Evolutionary conservation across 257 asterid species (phyloP), one percentile per base, ranked within the genome.

Genomic region (Nicotiana knightiana): DNA sequence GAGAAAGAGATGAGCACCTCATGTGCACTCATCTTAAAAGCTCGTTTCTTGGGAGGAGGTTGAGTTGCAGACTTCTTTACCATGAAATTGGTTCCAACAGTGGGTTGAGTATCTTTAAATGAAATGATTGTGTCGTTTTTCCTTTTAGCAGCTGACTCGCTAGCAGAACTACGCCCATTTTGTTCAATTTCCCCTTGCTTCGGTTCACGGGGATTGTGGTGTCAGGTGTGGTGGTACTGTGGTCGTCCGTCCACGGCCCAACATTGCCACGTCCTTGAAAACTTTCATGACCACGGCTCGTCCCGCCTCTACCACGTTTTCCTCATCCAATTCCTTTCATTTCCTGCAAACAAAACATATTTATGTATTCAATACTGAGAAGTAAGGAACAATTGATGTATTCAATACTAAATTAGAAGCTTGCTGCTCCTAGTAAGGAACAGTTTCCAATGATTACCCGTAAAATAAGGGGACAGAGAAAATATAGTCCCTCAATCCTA

Each of bases 1-100:
- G 81, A 82, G 79, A 82, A 53, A 61, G 37, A 51, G 73, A 62
- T 83, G 67, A 82, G 7, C 84, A 93, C 98, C 97, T 94, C 99
- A 79, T 85, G 88, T 8, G 92, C 93, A 80, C 89, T 91, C 92
- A 93, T 94, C 89, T 88, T 88, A 85, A 93, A 92, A 80, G 91
- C 91, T 61, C 85, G 90, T 86, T 84, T 93, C 91, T 88, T 89
- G 67, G 84, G 91, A 78, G 94, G 87, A 63, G 87, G 89, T 83
- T 90, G 90, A 82, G 87, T 68, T 62, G 84, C 83, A 78, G 84
- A 87, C 81, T 86, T 84, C 4, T 84, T 82, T 82, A 51, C 82
- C 59, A 81, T 64, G 65, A 83, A 87, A 10, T 89, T 80, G 73
- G 78, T 68, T 67, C 75, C 86, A 43, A 8, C 48, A 26, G n/a